These are phyloP conservation scores for Xylaria cubensis DNA, from an alignment of 495 filamentous ascomycete genomes.

Conservation along the genomic window DNA sequence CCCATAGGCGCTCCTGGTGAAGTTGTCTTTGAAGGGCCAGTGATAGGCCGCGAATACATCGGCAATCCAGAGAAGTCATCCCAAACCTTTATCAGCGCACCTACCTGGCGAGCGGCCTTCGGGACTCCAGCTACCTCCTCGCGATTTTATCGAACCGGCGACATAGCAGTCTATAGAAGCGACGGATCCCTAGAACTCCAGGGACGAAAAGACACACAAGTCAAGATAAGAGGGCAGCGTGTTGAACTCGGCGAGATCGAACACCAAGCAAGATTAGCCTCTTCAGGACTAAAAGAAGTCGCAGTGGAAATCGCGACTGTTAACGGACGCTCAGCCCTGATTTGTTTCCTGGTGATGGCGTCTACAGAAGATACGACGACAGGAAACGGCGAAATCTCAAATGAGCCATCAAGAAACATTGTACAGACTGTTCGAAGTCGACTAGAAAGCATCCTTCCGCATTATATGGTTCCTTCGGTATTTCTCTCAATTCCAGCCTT, in stretches of 20 bases:
- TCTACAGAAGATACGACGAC: not conserved
- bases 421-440: not conserved
- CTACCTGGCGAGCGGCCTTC: slow-evolving; percentile 45
- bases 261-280: slow-evolving; percentile 16
- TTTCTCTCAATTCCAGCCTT: slow-evolving; percentile 58
- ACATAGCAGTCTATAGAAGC: slow-evolving; percentile 17
- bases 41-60: slow-evolving; percentile 45
- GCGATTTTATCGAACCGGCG: slow-evolving; percentile 20
- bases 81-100: slow-evolving; percentile 43
- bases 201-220: slow-evolving; percentile 30
- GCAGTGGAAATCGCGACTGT: slow-evolving; percentile 7
- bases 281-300: slow-evolving; percentile 11
- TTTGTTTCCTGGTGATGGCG: not conserved
- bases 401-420: not conserved
- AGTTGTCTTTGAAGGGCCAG: slow-evolving; percentile 46
- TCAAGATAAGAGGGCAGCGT: slow-evolving; percentile 38
- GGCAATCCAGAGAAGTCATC: slow-evolving; percentile 38
- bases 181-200: slow-evolving; percentile 7
- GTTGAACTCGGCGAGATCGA: slow-evolving; percentile 40
- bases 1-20: slow-evolving; percentile 51
- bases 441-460: not conserved
- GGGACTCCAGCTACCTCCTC: not conserved
- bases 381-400: not conserved
- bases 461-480: slow-evolving; percentile 63
- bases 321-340: not conserved